Percentiles rank a stretch among this genome's conserved stretches.
These are phyloP conservation scores for Bertia moriformis DNA, from an alignment of 2,329 filamentous ascomycete genomes.

Conservation along the genomic window DNA sequence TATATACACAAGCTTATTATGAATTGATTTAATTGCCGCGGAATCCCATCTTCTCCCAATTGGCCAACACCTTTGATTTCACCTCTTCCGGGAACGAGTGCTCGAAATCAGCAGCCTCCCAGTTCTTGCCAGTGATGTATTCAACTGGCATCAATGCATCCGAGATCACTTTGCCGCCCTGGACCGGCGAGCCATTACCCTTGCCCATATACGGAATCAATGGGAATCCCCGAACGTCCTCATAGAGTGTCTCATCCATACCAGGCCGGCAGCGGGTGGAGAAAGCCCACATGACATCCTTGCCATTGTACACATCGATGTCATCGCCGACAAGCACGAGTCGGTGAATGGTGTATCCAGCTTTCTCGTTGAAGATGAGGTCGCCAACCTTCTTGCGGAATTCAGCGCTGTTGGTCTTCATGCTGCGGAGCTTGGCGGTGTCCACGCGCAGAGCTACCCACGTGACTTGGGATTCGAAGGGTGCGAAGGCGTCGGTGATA, in stretches of 20 bases:
- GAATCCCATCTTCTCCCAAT: constrained; percentile 18
- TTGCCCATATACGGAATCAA: constrained; percentile 31
- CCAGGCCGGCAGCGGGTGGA: constrained; percentile 27
- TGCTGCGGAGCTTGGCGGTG: constrained; percentile 34
- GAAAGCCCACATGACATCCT: constrained; percentile 33
- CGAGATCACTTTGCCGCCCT: constrained; percentile 28
- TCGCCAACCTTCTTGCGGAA: constrained; percentile 25
- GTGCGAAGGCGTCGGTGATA: constrained; percentile 24
- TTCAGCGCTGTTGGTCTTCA: constrained; percentile 28
- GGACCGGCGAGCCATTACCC: constrained; percentile 13
- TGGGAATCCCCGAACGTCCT: constrained; percentile 25
- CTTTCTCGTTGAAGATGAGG: constrained; percentile 24
- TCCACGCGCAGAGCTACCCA: constrained; percentile 40
- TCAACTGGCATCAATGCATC: constrained; percentile 25
- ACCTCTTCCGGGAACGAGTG: constrained; percentile 20
- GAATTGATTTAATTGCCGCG: too few species aligned
- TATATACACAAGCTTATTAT: too few species aligned
- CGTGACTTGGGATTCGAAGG: constrained; percentile 28
- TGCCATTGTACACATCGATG: constrained; percentile 27
- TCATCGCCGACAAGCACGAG: constrained; percentile 30
- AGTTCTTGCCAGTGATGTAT: constrained; percentile 19
- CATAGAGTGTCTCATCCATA: constrained; percentile 25
- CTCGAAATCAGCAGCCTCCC: constrained; percentile 15
- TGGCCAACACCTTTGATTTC: constrained; percentile 18
- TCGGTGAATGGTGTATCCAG: constrained; percentile 24